Conservation (phyloP, 2,329 filamentous ascomycete species). For the Spiromastix sp. region DNA sequence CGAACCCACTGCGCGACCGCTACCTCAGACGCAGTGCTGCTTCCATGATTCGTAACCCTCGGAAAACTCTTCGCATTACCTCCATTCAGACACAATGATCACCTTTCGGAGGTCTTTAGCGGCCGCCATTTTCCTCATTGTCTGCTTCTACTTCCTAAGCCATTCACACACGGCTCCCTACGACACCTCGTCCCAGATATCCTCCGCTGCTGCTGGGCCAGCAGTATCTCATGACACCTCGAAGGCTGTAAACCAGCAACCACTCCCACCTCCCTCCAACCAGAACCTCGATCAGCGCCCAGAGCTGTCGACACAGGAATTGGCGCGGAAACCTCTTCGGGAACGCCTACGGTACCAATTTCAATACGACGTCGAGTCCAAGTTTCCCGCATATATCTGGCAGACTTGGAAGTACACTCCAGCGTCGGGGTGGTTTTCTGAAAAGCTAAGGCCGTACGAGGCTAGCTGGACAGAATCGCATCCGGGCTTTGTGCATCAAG, state of each 20-base stretch:
- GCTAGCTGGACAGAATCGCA: constrained; percentile 82
- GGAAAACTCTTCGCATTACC: constrained; percentile 5
- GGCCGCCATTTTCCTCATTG: constrained; percentile 58
- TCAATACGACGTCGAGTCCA: constrained; percentile 76
- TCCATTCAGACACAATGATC: constrained; percentile 52
- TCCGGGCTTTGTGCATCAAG: constrained; percentile 88
- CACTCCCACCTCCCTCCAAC: not conserved
- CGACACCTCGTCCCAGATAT: not conserved
- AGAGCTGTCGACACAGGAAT: constrained; percentile 58
- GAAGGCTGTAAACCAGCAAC: not conserved
- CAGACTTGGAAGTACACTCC: constrained; percentile 95
- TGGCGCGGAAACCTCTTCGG: constrained; percentile 61
- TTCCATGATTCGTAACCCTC: not conserved
- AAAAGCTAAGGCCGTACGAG: constrained; percentile 69
- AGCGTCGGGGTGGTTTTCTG: constrained; percentile 61
- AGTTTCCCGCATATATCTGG: constrained; percentile 98
- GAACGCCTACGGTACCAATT: constrained; percentile 84
- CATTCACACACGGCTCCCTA: constrained; percentile 41
- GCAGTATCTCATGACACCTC: not conserved
- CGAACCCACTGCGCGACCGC: not conserved
- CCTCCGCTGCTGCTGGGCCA: not conserved
- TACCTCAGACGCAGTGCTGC: not conserved
- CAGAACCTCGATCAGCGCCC: constrained; percentile 14
- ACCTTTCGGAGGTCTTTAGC: constrained; percentile 67
- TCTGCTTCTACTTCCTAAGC: constrained; percentile 59